A percentile compares a stretch with the other conserved stretches of the same genome.
Conservation (phyloP, 2,329 filamentous ascomycete species). For the Penicillium sumatraense region DNA sequence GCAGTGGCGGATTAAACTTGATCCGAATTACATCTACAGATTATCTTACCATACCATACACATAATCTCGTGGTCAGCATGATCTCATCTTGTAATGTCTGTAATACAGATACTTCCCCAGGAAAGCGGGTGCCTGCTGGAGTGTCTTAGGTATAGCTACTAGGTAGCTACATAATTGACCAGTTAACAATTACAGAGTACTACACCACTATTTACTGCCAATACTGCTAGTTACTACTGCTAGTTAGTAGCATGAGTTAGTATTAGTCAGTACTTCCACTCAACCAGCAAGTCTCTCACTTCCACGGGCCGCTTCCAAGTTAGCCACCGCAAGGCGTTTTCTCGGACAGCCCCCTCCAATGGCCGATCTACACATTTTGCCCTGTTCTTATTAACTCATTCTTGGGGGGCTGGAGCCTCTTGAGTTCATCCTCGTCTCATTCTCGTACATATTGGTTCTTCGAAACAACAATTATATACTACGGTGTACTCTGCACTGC, state of each 20-base stretch:
- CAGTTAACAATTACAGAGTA: too few species aligned
- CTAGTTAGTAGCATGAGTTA: too few species aligned
- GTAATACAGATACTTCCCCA: slow-evolving; percentile 2
- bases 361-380: slow-evolving; percentile 5
- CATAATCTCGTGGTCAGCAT: neutral
- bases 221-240: too few species aligned
- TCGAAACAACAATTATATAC: too few species aligned
- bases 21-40: neutral
- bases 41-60: neutral
- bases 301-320: too few species aligned
- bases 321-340: slow-evolving; percentile 17
- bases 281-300: neutral
- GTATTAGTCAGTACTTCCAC: neutral
- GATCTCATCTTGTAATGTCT: neutral
- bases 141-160: too few species aligned
- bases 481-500: too few species aligned
- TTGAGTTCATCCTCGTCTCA: too few species aligned
- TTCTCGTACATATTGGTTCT: too few species aligned
- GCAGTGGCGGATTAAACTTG: slow-evolving; percentile 5
- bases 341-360: slow-evolving; percentile 3
- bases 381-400: neutral
- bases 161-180: too few species aligned
- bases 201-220: too few species aligned
- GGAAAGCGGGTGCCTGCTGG: slow-evolving; percentile 15
- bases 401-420: neutral